Evolutionary conservation across 2,329 filamentous ascomycete species (phyloP).

Genomic region (Scytalidium lignicola): DNA sequence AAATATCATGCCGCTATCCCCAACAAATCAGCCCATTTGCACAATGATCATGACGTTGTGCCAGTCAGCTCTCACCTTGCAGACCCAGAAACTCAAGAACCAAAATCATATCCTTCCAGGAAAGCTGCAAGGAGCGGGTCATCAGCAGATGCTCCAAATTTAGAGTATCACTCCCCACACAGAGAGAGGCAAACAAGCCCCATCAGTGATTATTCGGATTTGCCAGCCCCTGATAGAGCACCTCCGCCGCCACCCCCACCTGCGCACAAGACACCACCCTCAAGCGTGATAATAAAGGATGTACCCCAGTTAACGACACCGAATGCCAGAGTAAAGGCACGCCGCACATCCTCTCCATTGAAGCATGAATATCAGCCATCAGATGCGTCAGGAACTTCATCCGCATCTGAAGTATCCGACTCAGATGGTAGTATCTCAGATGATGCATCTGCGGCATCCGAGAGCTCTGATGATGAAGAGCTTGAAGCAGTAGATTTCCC

Average conservation of each 20-base stretch:
- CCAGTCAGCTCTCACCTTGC: too few relatives aligned
- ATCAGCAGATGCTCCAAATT: not conserved
- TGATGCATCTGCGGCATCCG: slow-evolving; percentile 35
- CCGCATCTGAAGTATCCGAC: slow-evolving; percentile 51
- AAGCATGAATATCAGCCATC: slow-evolving; percentile 98
- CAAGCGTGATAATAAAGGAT: slow-evolving; percentile 34
- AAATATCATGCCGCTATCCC: too few relatives aligned
- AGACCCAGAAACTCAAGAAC: not conserved
- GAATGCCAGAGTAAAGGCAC: slow-evolving; percentile 36
- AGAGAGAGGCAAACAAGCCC: not conserved
- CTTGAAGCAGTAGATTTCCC: slow-evolving; percentile 42
- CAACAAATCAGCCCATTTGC: too few relatives aligned
- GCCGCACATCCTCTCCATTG: slow-evolving; percentile 82
- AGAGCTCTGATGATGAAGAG: slow-evolving; percentile 45
- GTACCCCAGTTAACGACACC: slow-evolving; percentile 18
- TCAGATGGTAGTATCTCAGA: slow-evolving; percentile 44
- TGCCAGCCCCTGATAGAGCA: slow-evolving; percentile 13
- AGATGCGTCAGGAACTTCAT: slow-evolving; percentile 57
- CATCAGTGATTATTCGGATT: not conserved
- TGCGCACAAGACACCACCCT: slow-evolving; percentile 31
- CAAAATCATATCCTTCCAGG: not conserved
- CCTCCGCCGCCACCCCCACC: slow-evolving; percentile 22
- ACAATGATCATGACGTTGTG: too few relatives aligned
- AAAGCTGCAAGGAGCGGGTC: not conserved
- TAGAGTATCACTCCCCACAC: not conserved